Evolutionary conservation across 495 filamentous ascomycete genomes (phyloP).

Genomic region (Tuber brumale): DNA sequence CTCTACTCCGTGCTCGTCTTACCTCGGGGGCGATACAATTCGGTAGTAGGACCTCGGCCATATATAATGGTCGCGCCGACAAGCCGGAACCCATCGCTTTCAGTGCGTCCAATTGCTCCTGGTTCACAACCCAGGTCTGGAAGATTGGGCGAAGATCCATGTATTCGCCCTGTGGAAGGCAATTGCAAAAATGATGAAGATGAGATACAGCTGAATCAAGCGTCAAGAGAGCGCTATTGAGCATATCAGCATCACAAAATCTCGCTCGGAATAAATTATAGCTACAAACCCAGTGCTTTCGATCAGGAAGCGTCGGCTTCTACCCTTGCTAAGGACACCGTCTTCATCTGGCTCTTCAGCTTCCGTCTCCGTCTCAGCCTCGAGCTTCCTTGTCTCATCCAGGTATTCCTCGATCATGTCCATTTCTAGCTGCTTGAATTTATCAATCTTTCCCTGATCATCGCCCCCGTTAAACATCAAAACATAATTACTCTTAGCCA

Average conservation of each 20-base stretch:
- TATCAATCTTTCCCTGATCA: constrained; percentile 40
- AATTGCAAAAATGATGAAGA: constrained; percentile 74
- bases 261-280: background rate
- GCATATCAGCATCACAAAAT: constrained; percentile 11
- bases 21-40: constrained; percentile 58
- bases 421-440: constrained; percentile 60
- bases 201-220: constrained; percentile 65
- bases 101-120: background rate
- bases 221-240: constrained; percentile 62
- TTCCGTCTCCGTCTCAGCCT: constrained; percentile 50
- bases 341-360: constrained; percentile 48
- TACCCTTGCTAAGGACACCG: constrained; percentile 20
- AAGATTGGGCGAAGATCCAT: constrained; percentile 51
- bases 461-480: constrained; percentile 53
- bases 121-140: constrained; percentile 42
- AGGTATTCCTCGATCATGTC: constrained; percentile 69
- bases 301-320: constrained; percentile 45
- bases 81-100: constrained; percentile 21
- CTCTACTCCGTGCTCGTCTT: constrained; percentile 51
- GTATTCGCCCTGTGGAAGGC: constrained; percentile 54
- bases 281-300: constrained; percentile 50
- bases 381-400: constrained; percentile 56
- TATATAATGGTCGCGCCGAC: constrained; percentile 32
- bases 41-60: constrained; percentile 63
- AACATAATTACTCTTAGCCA: constrained; percentile 61